Evolutionary conservation across 306 rosid species (phyloP), one percentile per base, ranked within the genome.

Genomic region (Quercus parvula): DNA sequence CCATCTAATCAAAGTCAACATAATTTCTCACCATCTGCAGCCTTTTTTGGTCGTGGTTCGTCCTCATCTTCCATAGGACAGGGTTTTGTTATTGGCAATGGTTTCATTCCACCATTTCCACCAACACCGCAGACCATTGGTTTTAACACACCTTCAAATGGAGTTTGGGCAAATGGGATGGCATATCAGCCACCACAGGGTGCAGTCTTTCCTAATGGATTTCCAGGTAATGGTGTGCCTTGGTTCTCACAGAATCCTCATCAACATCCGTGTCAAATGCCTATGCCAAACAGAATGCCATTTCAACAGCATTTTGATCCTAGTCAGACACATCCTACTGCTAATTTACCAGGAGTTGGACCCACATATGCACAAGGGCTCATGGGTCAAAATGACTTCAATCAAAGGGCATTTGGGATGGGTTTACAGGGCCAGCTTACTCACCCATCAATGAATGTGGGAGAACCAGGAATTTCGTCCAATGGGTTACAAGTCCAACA

Each of bases 161-260:
- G 84, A 76, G 78, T 85, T 81, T 88, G 97, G 98, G 31, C 87
- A 58, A 81, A 81, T 22, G 88, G 90, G 72, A 78, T 74, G 86
- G 78, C 77, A 30, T 63, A 75, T 77, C 91, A 80, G 84, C 93
- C 80, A 73, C 92, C 86, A 58, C 93, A 75, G 66, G 72, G 76
- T 64, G 78, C 78, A 6, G 24, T 82, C 68, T 75, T 89, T 81
- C 89, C 89, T 15, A 86, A 78, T 76, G 88, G 85, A 55, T 81
- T 89, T 77, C 88, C 92, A 22, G 19, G 78, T 52, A 90, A 86
- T 85, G 82, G 73, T 79, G 25, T 86, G 66, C 62, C 97, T 4
- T 90, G 91, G 87, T 83, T 71, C 68, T 68, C 85, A 5, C 91
- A 79, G 76, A 88, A 90, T 81, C 71, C 85, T 10, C 85, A 20